These are phyloP conservation scores for Leccinum longicurvipes DNA, from an alignment of 768 basidiomycete genomes.

Conservation along the genomic window DNA sequence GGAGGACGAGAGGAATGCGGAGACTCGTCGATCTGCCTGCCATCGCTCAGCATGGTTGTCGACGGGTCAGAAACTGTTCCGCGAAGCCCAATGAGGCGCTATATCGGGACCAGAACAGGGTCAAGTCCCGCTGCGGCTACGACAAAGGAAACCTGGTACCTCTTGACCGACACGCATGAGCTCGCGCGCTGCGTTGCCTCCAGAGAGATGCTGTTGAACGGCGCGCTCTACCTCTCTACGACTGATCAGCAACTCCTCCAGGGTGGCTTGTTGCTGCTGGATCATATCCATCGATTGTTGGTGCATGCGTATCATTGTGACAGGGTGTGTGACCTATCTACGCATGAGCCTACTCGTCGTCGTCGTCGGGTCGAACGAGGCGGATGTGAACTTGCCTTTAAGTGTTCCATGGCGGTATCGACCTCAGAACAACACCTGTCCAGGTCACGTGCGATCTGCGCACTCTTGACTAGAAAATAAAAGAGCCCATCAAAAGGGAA, in stretches of 20 bases:
- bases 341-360: background rate
- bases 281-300: conserved; percentile 27
- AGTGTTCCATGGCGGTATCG: conserved; percentile 38
- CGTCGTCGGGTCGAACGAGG: background rate
- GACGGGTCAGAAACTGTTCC: background rate
- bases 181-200: conserved; percentile 39
- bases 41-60: conserved; percentile 16
- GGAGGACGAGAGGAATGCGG: conserved; percentile 19
- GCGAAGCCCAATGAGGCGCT: conserved; percentile 26
- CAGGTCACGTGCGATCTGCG: conserved; percentile 46
- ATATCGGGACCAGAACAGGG: background rate
- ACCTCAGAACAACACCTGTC: conserved; percentile 43
- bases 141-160: conserved; percentile 26
- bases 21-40: conserved; percentile 21
- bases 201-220: conserved; percentile 38
- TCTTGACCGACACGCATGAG: conserved; percentile 55
- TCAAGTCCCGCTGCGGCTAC: background rate
- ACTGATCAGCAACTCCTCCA: conserved; percentile 38
- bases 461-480: conserved; percentile 37
- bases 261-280: conserved; percentile 28
- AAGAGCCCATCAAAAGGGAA: conserved; percentile 1
- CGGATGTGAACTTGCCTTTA: conserved; percentile 36
- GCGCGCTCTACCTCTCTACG: conserved; percentile 37
- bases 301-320: conserved; percentile 28
- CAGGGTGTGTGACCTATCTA: conserved; percentile 22